Base-by-base conservation (phyloP, 208 protist species). In the Zelonia costaricensis region DNA sequence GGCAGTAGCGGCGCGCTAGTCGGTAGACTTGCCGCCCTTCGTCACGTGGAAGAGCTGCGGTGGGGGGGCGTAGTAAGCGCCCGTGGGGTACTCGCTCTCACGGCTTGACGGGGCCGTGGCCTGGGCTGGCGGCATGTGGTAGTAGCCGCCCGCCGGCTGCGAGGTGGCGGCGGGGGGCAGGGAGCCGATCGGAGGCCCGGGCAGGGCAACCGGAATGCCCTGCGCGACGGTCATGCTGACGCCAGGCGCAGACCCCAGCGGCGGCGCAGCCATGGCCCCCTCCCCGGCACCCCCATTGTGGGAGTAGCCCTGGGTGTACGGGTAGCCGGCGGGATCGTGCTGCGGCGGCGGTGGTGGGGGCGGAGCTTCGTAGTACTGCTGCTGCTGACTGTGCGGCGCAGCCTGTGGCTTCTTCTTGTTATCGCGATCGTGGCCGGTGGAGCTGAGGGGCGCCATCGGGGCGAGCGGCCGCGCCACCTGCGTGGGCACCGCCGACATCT, bases 41-140 rank as follows among this genome's bases (percentile, higher is more conserved):
- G 3, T 30, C 9, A 30, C 35, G 35, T 20, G 31, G 30, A 48
- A 61, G 28, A 42, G 42, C 55, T 35, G 55, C n/a, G 55, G 55
- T 20, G 42, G 55, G 8, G 40, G n/a, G 18, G n/a, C n/a, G 20
- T 48, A 60, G 40, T 43, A 60, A 16, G 10, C 10, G 27, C n/a
- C 27, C 2, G 54, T 31, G n/a, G 20, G 22, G 40, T 60, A 60
- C 54, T 30, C 27, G 12, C 52, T 20, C 38, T 46, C 22, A 8
- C 33, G 20, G 9, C 10, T 30, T 23, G 15, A 31, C 49, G n/a
- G 31, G 25, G 38, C 6, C 5, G 18, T 18, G n/a, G 22, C 2
- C 52, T 6, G 38, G 22, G 52, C 23, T 6, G 23, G 8, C 25
- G 8, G 31, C 18, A 16, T n/a, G 25, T 62, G 8, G 43, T 49